Evolutionary conservation across 2,329 filamentous ascomycete species (phyloP).

Genomic region (Arthroderma sp.): DNA sequence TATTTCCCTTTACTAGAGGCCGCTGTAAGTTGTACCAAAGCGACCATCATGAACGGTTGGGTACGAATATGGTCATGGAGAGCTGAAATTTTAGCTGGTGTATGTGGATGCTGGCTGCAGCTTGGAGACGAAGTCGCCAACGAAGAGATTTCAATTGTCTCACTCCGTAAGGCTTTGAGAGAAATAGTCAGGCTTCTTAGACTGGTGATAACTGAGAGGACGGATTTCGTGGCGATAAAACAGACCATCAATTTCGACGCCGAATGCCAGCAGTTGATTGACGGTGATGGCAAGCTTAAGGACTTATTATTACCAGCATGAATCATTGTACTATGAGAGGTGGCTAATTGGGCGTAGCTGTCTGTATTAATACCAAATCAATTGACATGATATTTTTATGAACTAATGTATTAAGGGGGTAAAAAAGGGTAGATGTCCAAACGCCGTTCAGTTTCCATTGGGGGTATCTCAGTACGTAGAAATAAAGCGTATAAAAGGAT

Average conservation of each 20-base stretch:
- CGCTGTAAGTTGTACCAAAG: constrained; percentile 42
- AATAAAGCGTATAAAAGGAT: neutral
- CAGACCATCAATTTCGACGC: constrained; percentile 16
- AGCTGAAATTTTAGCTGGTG: constrained; percentile 49
- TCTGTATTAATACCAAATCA: too few species aligned
- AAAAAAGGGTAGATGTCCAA: neutral
- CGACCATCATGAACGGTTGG: constrained; percentile 52
- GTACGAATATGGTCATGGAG: constrained; percentile 52
- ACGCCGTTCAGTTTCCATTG: neutral
- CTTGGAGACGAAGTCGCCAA: constrained; percentile 23
- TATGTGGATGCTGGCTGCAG: constrained; percentile 52
- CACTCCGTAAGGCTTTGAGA: neutral
- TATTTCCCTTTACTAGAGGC: constrained; percentile 42
- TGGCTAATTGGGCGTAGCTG: too few species aligned
- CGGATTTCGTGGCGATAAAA: constrained; percentile 12
- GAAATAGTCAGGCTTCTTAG: constrained; percentile 16
- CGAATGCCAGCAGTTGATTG: constrained; percentile 24
- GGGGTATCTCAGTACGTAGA: neutral
- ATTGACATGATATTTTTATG: too few species aligned
- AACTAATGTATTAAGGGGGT: neutral
- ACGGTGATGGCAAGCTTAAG: constrained; percentile 21
- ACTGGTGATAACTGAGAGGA: constrained; percentile 14
- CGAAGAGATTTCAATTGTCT: neutral
- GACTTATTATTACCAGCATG: constrained; percentile 14
- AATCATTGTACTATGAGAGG: too few species aligned